Conservation (phyloP, 768 basidiomycete species). For the Tricholoma sp. region DNA sequence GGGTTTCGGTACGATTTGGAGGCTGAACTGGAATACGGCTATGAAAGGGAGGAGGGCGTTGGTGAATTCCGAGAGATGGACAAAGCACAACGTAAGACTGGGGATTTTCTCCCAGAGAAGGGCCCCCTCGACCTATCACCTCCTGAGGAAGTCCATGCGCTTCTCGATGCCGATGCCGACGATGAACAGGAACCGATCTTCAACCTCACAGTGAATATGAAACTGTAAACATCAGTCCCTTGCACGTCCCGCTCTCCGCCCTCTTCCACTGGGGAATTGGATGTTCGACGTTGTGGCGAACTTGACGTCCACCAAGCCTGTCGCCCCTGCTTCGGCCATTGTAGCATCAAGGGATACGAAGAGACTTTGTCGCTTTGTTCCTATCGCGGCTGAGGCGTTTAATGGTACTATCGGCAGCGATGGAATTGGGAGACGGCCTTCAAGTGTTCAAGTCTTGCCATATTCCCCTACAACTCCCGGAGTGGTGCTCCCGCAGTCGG, state of each 20-base stretch:
- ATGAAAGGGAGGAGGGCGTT: neutral
- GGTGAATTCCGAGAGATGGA: slow-evolving; percentile 77
- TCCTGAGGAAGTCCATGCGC: slow-evolving; percentile 43
- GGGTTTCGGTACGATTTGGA: neutral
- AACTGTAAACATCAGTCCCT: slow-evolving; percentile 42
- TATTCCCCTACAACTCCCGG: too few relatives aligned
- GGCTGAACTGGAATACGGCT: neutral
- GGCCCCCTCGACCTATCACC: slow-evolving; percentile 25
- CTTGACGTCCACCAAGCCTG: slow-evolving; percentile 32
- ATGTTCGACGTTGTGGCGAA: slow-evolving; percentile 79
- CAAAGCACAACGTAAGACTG: slow-evolving; percentile 42
- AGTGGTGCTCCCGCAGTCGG: too few relatives aligned
- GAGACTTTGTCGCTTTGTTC: slow-evolving; percentile 32
- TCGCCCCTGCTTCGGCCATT: slow-evolving; percentile 9
- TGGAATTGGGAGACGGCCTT: neutral
- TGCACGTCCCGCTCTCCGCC: slow-evolving; percentile 33
- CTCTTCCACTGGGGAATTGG: slow-evolving; percentile 69
- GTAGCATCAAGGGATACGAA: slow-evolving; percentile 20
- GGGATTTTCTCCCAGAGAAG: slow-evolving; percentile 45
- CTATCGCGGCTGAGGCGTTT: slow-evolving; percentile 22
- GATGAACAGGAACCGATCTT: slow-evolving; percentile 22
- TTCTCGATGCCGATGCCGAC: slow-evolving; percentile 40
- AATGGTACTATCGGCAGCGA: neutral
- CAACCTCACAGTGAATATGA: slow-evolving; percentile 11
- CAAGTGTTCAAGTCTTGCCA: neutral